These are phyloP conservation scores for Allantophomopsis lycopodina DNA, from an alignment of 2,329 filamentous ascomycete species.

Conservation along the genomic window DNA sequence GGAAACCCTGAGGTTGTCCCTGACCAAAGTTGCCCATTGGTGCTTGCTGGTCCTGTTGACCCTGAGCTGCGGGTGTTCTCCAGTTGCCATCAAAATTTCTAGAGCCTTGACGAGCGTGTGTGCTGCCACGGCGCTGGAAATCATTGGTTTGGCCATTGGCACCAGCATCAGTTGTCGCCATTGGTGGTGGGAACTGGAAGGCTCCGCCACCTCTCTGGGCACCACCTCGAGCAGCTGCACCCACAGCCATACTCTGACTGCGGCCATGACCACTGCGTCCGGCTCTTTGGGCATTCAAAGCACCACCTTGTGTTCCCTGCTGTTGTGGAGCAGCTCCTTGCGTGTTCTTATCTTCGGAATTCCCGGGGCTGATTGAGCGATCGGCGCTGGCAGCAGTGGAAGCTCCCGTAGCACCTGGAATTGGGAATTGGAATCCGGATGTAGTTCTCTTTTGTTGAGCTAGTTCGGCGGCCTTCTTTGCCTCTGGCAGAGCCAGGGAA, in stretches of 20 bases:
- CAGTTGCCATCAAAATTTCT: conserved; percentile 98
- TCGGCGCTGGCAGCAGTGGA: conserved; percentile 41
- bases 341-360: conserved; percentile 12
- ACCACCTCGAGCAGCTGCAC: conserved; percentile 56
- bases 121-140: conserved; percentile 63
- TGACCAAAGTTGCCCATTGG: conserved; percentile 53
- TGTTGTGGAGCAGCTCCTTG: conserved; percentile 6
- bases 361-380: conserved; percentile 8
- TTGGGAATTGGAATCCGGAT: conserved; percentile 87
- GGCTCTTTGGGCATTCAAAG: conserved; percentile 5
- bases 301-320: conserved; percentile 10
- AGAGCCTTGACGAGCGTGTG: conserved; percentile 68
- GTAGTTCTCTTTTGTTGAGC: conserved; percentile 95
- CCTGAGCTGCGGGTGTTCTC: conserved; percentile 59
- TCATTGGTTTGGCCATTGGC: conserved; percentile 35
- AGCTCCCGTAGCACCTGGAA: conserved; percentile 51
- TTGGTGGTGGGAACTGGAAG: conserved; percentile 53
- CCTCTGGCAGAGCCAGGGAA: conserved; percentile 86
- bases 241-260: conserved; percentile 84
- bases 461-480: conserved; percentile 92
- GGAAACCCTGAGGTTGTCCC: conserved; percentile 68
- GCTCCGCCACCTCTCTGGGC: conserved; percentile 51
- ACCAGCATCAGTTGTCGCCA: conserved; percentile 35
- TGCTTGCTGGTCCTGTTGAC: conserved; percentile 32
- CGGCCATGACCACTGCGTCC: conserved; percentile 48